These are phyloP conservation scores for Trichoderma endophyticum DNA, from an alignment of 2,329 filamentous ascomycete species.

Conservation along the genomic window DNA sequence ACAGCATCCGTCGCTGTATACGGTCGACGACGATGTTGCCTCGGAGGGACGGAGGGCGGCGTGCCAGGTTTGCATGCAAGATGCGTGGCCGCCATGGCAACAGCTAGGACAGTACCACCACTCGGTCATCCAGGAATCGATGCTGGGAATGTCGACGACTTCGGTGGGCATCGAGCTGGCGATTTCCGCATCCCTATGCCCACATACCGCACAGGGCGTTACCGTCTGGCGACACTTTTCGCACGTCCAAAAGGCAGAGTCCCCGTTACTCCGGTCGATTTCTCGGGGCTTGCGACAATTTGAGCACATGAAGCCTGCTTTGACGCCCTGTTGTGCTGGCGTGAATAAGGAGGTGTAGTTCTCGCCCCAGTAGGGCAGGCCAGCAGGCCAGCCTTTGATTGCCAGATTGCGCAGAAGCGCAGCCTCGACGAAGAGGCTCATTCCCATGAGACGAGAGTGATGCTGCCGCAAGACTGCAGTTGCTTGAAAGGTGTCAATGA, in stretches of 20 bases:
- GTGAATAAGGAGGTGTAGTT: constrained; percentile 54
- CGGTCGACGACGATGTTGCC: constrained; percentile 23
- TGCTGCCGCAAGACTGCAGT: constrained; percentile 57
- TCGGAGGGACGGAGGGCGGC: constrained; percentile 31
- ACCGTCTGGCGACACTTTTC: constrained; percentile 52
- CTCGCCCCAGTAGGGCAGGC: constrained; percentile 51
- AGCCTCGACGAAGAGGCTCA: constrained; percentile 59
- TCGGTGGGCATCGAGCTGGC: constrained; percentile 38
- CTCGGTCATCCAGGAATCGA: constrained; percentile 34
- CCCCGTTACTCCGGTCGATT: constrained; percentile 44
- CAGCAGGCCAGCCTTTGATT: constrained; percentile 53
- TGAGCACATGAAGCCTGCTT: constrained; percentile 52
- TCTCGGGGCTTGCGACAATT: constrained; percentile 56
- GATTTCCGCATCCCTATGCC: constrained; percentile 48
- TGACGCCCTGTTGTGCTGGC: constrained; percentile 53
- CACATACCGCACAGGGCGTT: constrained; percentile 58
- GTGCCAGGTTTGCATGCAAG: constrained; percentile 60
- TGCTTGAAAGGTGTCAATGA: constrained; percentile 56
- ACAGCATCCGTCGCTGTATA: constrained; percentile 55
- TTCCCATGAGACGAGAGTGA: constrained; percentile 56
- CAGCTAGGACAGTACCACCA: constrained; percentile 66
- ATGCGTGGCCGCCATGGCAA: constrained; percentile 59
- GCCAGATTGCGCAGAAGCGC: constrained; percentile 60
- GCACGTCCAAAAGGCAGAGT: constrained; percentile 54
- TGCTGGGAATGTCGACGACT: constrained; percentile 26